phyloP scores from a whole-genome alignment of 2,329 filamentous ascomycete species.

The Trichoderma atroviride region DNA sequence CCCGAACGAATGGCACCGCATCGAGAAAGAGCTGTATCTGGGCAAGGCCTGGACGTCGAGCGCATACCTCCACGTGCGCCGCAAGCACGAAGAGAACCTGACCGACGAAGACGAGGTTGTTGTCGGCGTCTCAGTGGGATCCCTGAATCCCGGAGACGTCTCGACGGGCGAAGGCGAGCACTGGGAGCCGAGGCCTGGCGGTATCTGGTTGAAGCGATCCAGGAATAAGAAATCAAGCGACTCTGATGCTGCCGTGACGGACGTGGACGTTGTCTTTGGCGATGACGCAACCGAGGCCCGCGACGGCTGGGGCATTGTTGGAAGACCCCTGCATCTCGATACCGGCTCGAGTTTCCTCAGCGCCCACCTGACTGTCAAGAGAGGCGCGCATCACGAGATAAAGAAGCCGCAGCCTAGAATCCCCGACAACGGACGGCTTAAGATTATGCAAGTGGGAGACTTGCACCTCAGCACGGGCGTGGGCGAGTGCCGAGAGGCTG shows the following conservation, averaged over 20 bases:
- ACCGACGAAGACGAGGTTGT: conserved; percentile 74
- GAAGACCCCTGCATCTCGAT: conserved; percentile 72
- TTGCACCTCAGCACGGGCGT: conserved; percentile 90
- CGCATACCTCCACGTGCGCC: conserved; percentile 79
- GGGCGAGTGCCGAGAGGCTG: conserved; percentile 82
- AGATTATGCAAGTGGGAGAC: conserved; percentile 96
- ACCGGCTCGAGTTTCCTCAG: conserved; percentile 63
- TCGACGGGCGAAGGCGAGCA: conserved; percentile 54
- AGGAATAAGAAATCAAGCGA: conserved; percentile 74
- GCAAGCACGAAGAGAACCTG: conserved; percentile 85
- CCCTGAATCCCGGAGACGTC: conserved; percentile 63
- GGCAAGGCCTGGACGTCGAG: conserved; percentile 71
- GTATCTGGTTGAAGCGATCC: conserved; percentile 81
- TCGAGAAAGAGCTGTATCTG: conserved; percentile 89
- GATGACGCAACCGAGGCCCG: conserved; percentile 90
- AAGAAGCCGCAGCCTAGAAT: conserved; percentile 77
- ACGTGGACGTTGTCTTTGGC: conserved; percentile 84
- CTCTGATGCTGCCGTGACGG: conserved; percentile 73
- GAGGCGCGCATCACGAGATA: conserved; percentile 65
- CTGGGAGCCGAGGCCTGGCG: conserved; percentile 78
- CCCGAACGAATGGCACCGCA: conserved; percentile 70
- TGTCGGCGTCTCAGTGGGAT: conserved; percentile 74
- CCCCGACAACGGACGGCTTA: conserved; percentile 88
- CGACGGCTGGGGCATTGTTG: conserved; percentile 78
- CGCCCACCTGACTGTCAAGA: conserved; percentile 75